A percentile compares a stretch with the other conserved stretches of the same genome.
Evolutionary conservation across 345 rosid genomes (phyloP).

Genomic region (Excoecaria cochinchinensis): DNA sequence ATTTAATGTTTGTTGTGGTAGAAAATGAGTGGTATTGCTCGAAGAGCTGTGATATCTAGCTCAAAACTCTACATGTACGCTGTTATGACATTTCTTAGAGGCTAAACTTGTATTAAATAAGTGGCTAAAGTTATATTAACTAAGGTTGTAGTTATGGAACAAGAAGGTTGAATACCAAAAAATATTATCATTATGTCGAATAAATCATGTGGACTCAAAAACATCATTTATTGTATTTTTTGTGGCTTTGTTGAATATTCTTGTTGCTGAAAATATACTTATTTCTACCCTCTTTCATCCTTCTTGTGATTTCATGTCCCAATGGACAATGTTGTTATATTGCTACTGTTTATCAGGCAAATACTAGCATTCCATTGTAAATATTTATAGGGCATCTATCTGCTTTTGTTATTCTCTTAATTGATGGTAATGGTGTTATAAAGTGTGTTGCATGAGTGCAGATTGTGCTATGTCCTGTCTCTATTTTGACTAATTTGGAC

Average conservation of each 20-base stretch:
- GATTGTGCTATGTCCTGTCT: too few relatives aligned
- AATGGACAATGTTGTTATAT: too few relatives aligned
- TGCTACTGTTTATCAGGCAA: too few relatives aligned
- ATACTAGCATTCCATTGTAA: too few relatives aligned
- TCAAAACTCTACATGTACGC: neutral
- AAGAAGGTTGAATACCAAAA: neutral
- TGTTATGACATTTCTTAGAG: neutral
- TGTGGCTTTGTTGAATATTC: neutral
- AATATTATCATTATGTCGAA: neutral
- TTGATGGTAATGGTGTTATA: too few relatives aligned
- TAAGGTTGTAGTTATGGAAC: neutral
- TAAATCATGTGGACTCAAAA: neutral
- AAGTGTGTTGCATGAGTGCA: too few relatives aligned
- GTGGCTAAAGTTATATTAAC: too few relatives aligned
- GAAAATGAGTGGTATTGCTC: neutral
- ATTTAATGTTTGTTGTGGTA: neutral
- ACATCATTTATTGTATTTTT: neutral
- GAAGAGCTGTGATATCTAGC: neutral
- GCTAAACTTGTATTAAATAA: neutral
- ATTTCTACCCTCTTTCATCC: neutral
- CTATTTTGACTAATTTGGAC: too few relatives aligned
- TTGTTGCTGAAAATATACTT: neutral
- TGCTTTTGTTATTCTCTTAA: too few relatives aligned
- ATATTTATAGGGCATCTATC: too few relatives aligned
- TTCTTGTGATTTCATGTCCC: too few relatives aligned